phyloP scores from a whole-genome alignment of 805 yeast species.

The Lachancea quebecensis region DNA sequence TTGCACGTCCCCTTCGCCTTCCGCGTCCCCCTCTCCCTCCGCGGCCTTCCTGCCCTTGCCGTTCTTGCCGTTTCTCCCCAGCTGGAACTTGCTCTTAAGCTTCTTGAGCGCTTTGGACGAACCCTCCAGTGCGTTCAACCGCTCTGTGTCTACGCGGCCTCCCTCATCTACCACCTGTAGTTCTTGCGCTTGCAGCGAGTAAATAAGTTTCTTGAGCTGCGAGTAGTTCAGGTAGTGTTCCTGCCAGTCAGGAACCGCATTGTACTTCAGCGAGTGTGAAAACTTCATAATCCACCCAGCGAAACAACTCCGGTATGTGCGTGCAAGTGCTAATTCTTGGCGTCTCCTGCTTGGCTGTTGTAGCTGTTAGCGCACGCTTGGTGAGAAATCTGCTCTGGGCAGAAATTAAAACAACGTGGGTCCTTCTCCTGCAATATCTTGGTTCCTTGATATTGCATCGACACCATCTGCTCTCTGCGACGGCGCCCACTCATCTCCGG shows the following conservation, averaged over 20 bases:
- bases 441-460: too few relatives aligned
- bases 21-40: neutral
- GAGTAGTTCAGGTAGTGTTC: constrained; percentile 68
- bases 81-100: constrained; percentile 12
- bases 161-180: constrained; percentile 11
- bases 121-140: constrained; percentile 7
- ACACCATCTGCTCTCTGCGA: too few relatives aligned
- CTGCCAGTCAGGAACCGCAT: constrained; percentile 84
- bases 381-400: neutral
- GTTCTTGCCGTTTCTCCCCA: constrained; percentile 5
- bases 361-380: neutral
- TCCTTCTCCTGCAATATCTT: too few relatives aligned
- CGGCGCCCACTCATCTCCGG: too few relatives aligned
- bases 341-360: neutral
- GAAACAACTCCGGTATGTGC: neutral
- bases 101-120: constrained; percentile 12
- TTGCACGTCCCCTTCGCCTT: constrained; percentile 6
- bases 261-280: constrained; percentile 58
- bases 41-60: neutral
- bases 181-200: constrained; percentile 43
- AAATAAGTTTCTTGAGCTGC: constrained; percentile 48
- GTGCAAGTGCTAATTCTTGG: neutral
- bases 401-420: too few relatives aligned
- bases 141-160: constrained; percentile 4
- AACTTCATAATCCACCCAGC: constrained; percentile 49